Conservation (phyloP, 805 yeast genomes). For the Naumovozyma dairenensis region DNA sequence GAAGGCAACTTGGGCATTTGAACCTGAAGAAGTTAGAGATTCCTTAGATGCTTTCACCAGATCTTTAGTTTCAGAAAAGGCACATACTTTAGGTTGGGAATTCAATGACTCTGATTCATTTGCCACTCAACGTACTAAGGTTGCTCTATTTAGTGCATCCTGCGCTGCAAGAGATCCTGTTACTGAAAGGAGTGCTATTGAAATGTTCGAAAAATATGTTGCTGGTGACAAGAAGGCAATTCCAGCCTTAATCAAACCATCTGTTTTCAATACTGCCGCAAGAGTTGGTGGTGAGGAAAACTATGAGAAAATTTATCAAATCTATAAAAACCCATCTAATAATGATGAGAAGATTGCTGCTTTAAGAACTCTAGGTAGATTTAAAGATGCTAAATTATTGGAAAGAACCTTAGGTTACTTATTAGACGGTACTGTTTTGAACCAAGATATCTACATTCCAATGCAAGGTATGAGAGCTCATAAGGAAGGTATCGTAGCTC, state of each 20-base stretch:
- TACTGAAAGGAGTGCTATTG: constrained; percentile 37
- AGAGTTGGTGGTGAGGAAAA: constrained; percentile 48
- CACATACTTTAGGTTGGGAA: constrained; percentile 52
- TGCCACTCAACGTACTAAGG: constrained; percentile 55
- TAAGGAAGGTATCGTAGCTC: constrained; percentile 51
- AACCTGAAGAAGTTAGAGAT: constrained; percentile 35
- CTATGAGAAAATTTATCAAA: constrained; percentile 50
- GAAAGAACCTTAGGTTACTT: constrained; percentile 46
- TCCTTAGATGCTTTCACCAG: constrained; percentile 43
- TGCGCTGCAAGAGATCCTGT: constrained; percentile 39
- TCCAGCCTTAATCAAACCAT: constrained; percentile 60
- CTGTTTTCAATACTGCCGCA: constrained; percentile 57
- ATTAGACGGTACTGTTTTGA: constrained; percentile 48
- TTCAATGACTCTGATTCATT: constrained; percentile 47
- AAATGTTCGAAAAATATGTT: constrained; percentile 43
- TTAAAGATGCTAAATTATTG: constrained; percentile 41
- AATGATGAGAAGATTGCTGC: constrained; percentile 63
- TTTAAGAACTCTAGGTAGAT: constrained; percentile 56
- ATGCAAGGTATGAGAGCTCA: constrained; percentile 60
- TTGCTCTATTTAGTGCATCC: constrained; percentile 52
- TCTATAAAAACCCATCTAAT: constrained; percentile 49
- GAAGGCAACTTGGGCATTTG: constrained; percentile 47
- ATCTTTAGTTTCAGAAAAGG: constrained; percentile 45
- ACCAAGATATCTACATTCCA: constrained; percentile 70
- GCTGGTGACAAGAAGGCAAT: constrained; percentile 57